Evolutionary conservation across 768 basidiomycete genomes (phyloP), one percentile per base, ranked within the genome.

Genomic region (Mycena albidolilacea): DNA sequence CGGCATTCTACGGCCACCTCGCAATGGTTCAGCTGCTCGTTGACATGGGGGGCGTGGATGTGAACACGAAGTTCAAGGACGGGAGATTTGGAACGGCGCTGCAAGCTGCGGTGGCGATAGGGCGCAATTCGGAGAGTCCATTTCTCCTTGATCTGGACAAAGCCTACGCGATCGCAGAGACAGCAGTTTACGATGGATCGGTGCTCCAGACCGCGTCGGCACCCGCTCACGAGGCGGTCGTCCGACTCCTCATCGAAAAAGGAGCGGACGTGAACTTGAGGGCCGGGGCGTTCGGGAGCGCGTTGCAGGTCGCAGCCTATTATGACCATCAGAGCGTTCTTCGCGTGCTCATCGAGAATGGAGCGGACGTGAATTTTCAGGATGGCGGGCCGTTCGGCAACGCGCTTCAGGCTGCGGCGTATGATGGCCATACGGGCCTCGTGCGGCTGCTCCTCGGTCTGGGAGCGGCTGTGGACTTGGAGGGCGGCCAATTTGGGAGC

Each of bases 361-460:
- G 55, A 14, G 65, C 65, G 17, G 41, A 67, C 41, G 52, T 58
- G 15, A 58, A 67, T 23, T 38, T 21, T 14, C 39, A 15, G 5
- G 60, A 61, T 35, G 23, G 46, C 9, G 59, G 59, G 46, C 37
- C 35, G 7, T 60, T 44, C 54, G 55, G 67, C 15, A 69, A 52
- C 15, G 39, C 67, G 17, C 59, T 69, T 17, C 58, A 69, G 17
- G 67, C 39, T 23, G 67, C 67, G 21, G 67, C 58, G 41, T 44
- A 48, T 23, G 43, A 52, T 14, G 67, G 67, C 15, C 55, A 69
- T 61, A n/a, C 30, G 23, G 58, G 12, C 17, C 21, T 69, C 41
- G 67, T 69, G 17, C 54, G 54, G 41, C 59, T 69, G 39, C 67
- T 69, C 21, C 19, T 69, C n/a, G 37, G 21, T 41, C 19, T 59